Percentiles rank a stretch among this genome's conserved stretches.
phyloP scores from a whole-genome alignment of 495 filamentous ascomycete species.

The Peziza echinospora region DNA sequence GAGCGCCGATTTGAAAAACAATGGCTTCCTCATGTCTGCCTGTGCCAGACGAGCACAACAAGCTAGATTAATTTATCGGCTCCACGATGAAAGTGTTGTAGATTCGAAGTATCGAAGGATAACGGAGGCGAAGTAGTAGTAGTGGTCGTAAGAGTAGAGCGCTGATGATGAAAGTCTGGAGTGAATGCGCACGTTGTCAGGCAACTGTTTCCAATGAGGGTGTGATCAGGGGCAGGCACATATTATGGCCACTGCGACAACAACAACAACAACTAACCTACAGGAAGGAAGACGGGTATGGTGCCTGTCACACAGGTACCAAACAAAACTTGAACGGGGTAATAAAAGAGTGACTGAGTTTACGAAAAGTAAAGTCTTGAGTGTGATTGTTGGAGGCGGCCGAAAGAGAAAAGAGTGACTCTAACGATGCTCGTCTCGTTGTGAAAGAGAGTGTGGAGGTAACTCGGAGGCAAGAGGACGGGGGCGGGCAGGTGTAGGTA shows the following conservation, averaged over 20 bases:
- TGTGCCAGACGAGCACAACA: constrained; percentile 5
- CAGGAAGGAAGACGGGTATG: not conserved
- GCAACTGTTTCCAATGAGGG: not conserved
- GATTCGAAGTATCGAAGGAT: not conserved
- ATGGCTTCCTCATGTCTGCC: constrained; percentile 30
- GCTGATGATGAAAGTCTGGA: too few species aligned
- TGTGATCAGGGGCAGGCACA: not conserved
- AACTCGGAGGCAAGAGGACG: too few species aligned
- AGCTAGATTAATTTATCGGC: constrained; percentile 1
- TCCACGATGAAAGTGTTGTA: constrained; percentile 10
- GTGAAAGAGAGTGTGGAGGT: too few species aligned
- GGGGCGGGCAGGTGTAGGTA: too few species aligned
- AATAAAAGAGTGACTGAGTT: not conserved
- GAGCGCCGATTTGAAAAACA: constrained; percentile 35
- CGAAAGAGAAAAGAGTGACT: not conserved
- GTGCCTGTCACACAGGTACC: not conserved
- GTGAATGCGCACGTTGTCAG: not conserved
- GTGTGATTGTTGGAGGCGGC: too few species aligned
- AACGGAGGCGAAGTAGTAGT: too few species aligned
- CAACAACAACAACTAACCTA: not conserved
- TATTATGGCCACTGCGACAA: too few species aligned
- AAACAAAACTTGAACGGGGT: not conserved
- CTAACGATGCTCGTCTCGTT: not conserved
- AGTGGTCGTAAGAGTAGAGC: too few species aligned
- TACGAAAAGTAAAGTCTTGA: too few species aligned